Conservation (phyloP, 352 stramenopile species). For the Plasmopara halstedii region DNA sequence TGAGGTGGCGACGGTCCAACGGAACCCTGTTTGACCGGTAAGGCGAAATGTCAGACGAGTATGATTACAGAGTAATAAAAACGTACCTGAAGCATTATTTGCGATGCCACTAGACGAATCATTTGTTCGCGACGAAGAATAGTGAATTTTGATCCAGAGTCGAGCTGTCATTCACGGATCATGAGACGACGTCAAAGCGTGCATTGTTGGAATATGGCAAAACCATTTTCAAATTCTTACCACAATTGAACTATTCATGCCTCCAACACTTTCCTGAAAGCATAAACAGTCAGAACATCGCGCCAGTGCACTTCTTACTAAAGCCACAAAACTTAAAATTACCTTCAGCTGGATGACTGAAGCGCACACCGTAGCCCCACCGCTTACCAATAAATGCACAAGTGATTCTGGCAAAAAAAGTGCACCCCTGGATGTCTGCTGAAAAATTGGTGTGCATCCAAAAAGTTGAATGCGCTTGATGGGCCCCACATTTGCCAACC, state of each 20-base stretch:
- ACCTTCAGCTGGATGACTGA: slow-evolving; percentile 53
- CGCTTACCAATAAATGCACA: slow-evolving; percentile 57
- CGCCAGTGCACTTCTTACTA: background rate
- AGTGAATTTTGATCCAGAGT: slow-evolving; percentile 48
- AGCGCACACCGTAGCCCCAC: slow-evolving; percentile 50
- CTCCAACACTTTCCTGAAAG: slow-evolving; percentile 26
- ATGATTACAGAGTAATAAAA: background rate
- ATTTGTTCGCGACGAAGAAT: slow-evolving; percentile 22
- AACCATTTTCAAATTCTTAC: slow-evolving; percentile 13
- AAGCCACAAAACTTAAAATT: background rate
- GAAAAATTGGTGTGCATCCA: slow-evolving; percentile 68
- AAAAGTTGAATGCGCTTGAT: slow-evolving; percentile 65
- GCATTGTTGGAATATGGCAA: background rate
- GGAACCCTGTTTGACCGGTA: slow-evolving; percentile 26
- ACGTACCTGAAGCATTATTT: slow-evolving; percentile 41
- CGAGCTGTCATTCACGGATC: slow-evolving; percentile 20
- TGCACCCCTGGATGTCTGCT: slow-evolving; percentile 33
- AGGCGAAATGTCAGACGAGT: background rate
- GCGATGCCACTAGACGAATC: slow-evolving; percentile 30
- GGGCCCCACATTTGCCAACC: slow-evolving; percentile 39
- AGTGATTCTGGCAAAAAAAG: slow-evolving; percentile 50
- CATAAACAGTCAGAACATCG: background rate
- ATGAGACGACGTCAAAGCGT: slow-evolving; percentile 4
- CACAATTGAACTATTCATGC: slow-evolving; percentile 38
- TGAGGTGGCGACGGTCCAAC: slow-evolving; percentile 39